Evolutionary conservation across 805 yeast genomes (phyloP).

Genomic region (Starmerella apis): DNA sequence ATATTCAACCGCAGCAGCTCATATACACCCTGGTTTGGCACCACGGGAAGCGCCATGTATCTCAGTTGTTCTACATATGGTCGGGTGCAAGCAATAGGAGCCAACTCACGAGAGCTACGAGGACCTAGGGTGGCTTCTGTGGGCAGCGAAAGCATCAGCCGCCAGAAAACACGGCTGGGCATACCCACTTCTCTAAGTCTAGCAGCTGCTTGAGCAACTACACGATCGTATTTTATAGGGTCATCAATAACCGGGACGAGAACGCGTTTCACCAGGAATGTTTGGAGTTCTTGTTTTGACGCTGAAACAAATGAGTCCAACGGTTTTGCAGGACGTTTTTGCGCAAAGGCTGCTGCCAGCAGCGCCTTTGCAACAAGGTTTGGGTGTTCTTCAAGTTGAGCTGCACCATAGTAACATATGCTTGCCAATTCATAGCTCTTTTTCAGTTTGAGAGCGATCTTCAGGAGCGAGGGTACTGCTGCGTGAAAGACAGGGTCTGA

Average conservation of each 20-base stretch:
- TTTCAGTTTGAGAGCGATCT: slow-evolving; percentile 11
- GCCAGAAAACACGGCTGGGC: slow-evolving; percentile 28
- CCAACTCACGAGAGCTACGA: slow-evolving; percentile 5
- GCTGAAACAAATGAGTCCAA: background rate
- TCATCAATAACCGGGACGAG: slow-evolving; percentile 6
- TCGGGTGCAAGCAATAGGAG: slow-evolving; percentile 19
- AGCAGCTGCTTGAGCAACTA: slow-evolving; percentile 12
- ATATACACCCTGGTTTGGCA: slow-evolving; percentile 19
- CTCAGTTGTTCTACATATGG: slow-evolving; percentile 30
- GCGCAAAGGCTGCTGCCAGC: slow-evolving; percentile 26
- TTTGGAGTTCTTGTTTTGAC: background rate
- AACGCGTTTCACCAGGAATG: slow-evolving; percentile 4
- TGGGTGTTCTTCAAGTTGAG: background rate
- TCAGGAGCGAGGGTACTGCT: slow-evolving; percentile 8
- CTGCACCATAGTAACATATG: slow-evolving; percentile 15
- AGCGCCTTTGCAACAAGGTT: slow-evolving; percentile 24
- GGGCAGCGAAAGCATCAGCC: slow-evolving; percentile 22
- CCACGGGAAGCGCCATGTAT: slow-evolving; percentile 27
- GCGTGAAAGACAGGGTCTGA: background rate
- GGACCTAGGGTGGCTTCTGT: background rate
- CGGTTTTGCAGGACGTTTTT: slow-evolving; percentile 10
- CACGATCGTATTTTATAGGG: background rate
- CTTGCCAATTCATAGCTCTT: slow-evolving; percentile 20
- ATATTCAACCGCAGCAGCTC: slow-evolving; percentile 20
- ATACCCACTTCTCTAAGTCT: background rate